Conservation (phyloP, 2,329 filamentous ascomycete species). For the Coniella vitis region DNA sequence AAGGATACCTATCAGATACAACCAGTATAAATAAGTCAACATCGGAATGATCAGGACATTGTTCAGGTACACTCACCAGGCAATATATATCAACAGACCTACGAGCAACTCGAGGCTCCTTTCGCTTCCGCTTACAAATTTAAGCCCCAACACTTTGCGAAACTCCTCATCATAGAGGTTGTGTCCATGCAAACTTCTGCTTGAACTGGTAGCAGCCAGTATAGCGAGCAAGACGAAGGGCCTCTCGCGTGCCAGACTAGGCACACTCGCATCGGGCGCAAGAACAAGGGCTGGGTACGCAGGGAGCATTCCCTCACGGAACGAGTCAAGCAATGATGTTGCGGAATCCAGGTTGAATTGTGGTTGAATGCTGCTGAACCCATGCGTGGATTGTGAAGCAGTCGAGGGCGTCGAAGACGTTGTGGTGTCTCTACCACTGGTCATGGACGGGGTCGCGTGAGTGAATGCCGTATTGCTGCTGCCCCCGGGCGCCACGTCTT, state of each 20-base stretch:
- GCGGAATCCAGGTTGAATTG: slow-evolving; percentile 51
- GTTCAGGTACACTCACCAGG: slow-evolving; percentile 42
- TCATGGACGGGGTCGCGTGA: slow-evolving; percentile 16
- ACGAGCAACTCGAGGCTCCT: slow-evolving; percentile 50
- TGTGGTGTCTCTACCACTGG: slow-evolving; percentile 10
- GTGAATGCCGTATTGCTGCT: neutral
- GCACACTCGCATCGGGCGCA: slow-evolving; percentile 33
- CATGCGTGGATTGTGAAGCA: slow-evolving; percentile 27
- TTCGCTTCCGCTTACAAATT: slow-evolving; percentile 51
- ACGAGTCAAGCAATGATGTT: slow-evolving; percentile 35
- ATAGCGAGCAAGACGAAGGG: slow-evolving; percentile 51
- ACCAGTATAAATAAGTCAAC: neutral
- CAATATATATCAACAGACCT: slow-evolving; percentile 49
- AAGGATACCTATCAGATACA: slow-evolving; percentile 41
- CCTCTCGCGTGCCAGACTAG: slow-evolving; percentile 34
- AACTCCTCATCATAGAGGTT: slow-evolving; percentile 52
- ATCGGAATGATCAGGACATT: neutral
- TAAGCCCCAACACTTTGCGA: slow-evolving; percentile 47
- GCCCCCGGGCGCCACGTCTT: slow-evolving; percentile 15
- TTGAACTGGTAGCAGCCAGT: slow-evolving; percentile 41
- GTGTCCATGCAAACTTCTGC: slow-evolving; percentile 43
- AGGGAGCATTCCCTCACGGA: slow-evolving; percentile 33
- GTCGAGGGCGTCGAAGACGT: slow-evolving; percentile 24
- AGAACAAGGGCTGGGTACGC: slow-evolving; percentile 40
- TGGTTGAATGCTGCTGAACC: slow-evolving; percentile 34